phyloP scores from a whole-genome alignment of 169 alveolate genomes.

The Eimeria necatrix region DNA sequence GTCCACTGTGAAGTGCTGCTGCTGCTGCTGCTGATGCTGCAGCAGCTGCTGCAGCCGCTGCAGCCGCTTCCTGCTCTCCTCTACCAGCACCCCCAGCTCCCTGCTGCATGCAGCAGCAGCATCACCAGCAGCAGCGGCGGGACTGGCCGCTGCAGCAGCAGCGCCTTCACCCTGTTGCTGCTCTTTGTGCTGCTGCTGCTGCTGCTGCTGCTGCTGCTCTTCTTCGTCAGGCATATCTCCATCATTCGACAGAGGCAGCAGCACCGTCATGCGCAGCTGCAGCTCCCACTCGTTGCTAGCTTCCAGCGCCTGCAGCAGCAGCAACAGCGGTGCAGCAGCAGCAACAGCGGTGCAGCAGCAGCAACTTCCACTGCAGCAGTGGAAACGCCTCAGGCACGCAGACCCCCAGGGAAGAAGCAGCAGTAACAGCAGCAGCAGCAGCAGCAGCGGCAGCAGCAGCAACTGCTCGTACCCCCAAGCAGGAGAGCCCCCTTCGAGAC shows the following conservation, averaged over 20 bases:
- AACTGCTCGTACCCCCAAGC: background rate
- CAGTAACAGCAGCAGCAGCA: background rate
- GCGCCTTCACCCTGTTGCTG: background rate
- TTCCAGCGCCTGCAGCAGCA: conserved; percentile 20
- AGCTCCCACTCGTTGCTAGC: conserved; percentile 28
- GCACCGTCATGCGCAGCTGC: conserved; percentile 49
- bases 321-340: background rate
- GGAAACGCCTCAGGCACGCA: no score
- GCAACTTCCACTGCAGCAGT: background rate
- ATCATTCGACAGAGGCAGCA: background rate
- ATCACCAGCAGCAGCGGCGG: background rate
- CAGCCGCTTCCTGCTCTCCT: no score
- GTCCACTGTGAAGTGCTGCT: background rate
- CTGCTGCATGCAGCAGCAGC: background rate
- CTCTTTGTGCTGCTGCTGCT: conserved; percentile 31
- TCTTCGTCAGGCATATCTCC: background rate
- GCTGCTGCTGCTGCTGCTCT: background rate
- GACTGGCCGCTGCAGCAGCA: background rate
- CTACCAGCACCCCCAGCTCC: no score
- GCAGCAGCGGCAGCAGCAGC: background rate
- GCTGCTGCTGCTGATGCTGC: conserved; percentile 30
- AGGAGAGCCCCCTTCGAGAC: conserved; percentile 28
- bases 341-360: background rate
- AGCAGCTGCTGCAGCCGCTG: conserved; percentile 42
- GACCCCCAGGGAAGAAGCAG: no score